A percentile compares a stretch with the other conserved stretches of the same genome.
Evolutionary conservation across 164 flowering plant species (phyloP).

Genomic region (Protea cynaroides): DNA sequence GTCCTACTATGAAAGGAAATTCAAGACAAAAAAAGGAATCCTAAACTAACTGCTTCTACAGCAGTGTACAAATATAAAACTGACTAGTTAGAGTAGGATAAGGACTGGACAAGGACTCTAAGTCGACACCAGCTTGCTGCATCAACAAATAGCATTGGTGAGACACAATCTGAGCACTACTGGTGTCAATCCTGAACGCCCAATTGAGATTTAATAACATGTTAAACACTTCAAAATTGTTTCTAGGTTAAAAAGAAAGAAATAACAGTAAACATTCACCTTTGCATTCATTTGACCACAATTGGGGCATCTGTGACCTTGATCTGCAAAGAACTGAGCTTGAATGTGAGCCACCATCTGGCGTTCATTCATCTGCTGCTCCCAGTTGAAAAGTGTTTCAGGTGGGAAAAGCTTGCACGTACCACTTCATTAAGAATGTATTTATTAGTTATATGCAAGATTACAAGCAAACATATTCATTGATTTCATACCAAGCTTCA

Average conservation of each 20-base stretch:
- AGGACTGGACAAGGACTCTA: too few species aligned
- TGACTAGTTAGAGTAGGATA: too few species aligned
- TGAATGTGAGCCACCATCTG: conserved; percentile 46
- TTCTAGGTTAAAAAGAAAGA: neutral
- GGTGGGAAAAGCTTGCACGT: conserved; percentile 59
- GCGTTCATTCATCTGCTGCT: conserved; percentile 43
- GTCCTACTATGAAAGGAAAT: too few species aligned
- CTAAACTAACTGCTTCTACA: too few species aligned
- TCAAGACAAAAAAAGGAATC: too few species aligned
- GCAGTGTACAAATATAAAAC: too few species aligned
- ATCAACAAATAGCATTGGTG: too few species aligned
- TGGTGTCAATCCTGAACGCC: neutral
- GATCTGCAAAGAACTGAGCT: conserved; percentile 33
- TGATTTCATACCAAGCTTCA: neutral
- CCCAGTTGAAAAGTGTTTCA: conserved; percentile 52
- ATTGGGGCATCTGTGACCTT: conserved; percentile 50
- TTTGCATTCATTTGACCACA: conserved; percentile 76
- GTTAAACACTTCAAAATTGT: neutral
- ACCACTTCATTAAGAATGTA: conserved; percentile 32
- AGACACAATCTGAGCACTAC: neutral
- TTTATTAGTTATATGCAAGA: conserved; percentile 8
- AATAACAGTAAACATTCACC: conserved; percentile 35
- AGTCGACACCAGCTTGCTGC: too few species aligned
- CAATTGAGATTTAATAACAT: neutral
- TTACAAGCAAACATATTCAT: neutral